Percentiles rank a stretch among this genome's conserved stretches.
Evolutionary conservation across 139 green algal genomes (phyloP).

Genomic region (Nannochloris sp.): DNA sequence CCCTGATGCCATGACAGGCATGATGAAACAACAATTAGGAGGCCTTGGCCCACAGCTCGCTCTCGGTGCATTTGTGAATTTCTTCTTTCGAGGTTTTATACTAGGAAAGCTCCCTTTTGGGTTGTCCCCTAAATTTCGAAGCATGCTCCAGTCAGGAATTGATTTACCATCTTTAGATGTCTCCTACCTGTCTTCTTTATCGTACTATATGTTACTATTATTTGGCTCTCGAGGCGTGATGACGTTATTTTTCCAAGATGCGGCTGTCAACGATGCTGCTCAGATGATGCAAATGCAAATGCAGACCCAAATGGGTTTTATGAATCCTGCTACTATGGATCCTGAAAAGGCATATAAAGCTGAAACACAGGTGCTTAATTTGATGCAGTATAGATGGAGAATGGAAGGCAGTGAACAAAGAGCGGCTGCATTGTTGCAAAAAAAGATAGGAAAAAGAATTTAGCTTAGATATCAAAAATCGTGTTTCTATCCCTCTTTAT

Average conservation of each 20-base stretch:
- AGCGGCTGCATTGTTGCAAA: slow-evolving; percentile 38
- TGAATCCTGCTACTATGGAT: slow-evolving; percentile 50
- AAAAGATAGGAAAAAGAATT: neutral
- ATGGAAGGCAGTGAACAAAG: slow-evolving; percentile 52
- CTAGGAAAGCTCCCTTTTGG: slow-evolving; percentile 83
- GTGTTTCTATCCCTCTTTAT: neutral
- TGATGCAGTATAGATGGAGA: slow-evolving; percentile 61
- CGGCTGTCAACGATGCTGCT: slow-evolving; percentile 71
- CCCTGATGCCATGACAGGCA: slow-evolving; percentile 75
- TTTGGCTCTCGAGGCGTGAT: slow-evolving; percentile 76
- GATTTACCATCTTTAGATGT: slow-evolving; percentile 81
- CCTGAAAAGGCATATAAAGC: slow-evolving; percentile 57
- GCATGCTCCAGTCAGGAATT: slow-evolving; percentile 84
- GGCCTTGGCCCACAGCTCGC: slow-evolving; percentile 62
- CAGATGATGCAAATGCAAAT: slow-evolving; percentile 72
- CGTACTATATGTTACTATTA: slow-evolving; percentile 88
- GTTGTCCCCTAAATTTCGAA: slow-evolving; percentile 75
- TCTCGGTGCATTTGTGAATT: slow-evolving; percentile 77
- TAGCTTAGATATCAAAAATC: neutral
- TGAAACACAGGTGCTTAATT: slow-evolving; percentile 50
- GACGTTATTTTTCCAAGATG: slow-evolving; percentile 75
- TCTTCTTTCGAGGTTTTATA: slow-evolving; percentile 83
- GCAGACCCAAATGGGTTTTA: slow-evolving; percentile 36
- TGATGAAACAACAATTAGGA: slow-evolving; percentile 84
- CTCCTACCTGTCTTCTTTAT: slow-evolving; percentile 85